phyloP scores from a whole-genome alignment of 768 basidiomycete species.

The Trametes gibbosa region DNA sequence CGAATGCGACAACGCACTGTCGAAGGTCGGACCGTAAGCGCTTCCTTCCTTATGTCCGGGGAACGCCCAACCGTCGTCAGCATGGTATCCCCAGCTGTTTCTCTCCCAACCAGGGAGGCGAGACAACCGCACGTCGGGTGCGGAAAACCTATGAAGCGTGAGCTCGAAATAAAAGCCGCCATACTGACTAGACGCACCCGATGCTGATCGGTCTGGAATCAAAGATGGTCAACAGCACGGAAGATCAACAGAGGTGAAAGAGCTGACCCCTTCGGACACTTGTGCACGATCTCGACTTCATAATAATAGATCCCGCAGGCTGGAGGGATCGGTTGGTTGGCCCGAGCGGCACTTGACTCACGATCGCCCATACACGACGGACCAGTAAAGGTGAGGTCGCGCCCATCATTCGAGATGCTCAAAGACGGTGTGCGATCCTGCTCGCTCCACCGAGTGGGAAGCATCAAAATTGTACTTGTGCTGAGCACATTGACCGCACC shows the following conservation, averaged over 20 bases:
- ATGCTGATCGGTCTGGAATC: conserved; percentile 69
- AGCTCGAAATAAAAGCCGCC: not conserved
- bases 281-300: conserved; percentile 82
- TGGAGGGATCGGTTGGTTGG: conserved; percentile 73
- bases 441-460: conserved; percentile 82
- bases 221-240: not conserved
- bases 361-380: conserved; percentile 60
- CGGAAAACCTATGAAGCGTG: conserved; percentile 54
- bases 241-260: not conserved
- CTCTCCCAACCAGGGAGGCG: conserved; percentile 86
- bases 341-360: conserved; percentile 75
- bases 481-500: conserved; percentile 17
- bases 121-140: conserved; percentile 58
- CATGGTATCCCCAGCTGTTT: conserved; percentile 89
- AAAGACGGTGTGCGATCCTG: conserved; percentile 57
- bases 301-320: conserved; percentile 94
- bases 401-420: conserved; percentile 65
- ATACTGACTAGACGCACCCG: conserved; percentile 48
- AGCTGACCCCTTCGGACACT: conserved; percentile 75
- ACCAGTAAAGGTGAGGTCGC: conserved; percentile 67
- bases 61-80: conserved; percentile 82
- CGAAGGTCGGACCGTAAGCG: conserved; percentile 75
- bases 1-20: conserved; percentile 50
- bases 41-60: conserved; percentile 70
- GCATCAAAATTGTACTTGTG: conserved; percentile 39